A percentile compares a stretch with the other conserved stretches of the same genome.
Conservation (phyloP, 768 basidiomycete genomes). For the Cystobasidiopsis lactophilus region DNA sequence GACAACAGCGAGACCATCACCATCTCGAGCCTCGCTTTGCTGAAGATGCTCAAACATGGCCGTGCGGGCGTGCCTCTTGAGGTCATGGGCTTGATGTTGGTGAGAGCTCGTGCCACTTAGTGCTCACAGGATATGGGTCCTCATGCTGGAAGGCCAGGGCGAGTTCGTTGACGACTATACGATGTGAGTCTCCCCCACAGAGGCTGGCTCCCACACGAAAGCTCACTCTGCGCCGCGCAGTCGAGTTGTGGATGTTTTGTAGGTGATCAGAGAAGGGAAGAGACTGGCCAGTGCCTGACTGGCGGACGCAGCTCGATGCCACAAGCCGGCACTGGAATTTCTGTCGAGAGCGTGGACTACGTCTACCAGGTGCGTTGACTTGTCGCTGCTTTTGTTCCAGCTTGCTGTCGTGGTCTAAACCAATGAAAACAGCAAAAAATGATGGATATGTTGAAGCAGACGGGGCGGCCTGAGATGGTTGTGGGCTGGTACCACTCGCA, state of each 20-base stretch:
- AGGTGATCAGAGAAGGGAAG: too few relatives aligned
- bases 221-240: too few relatives aligned
- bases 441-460: slow-evolving; percentile 98
- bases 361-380: slow-evolving; percentile 66
- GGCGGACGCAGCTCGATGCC: too few relatives aligned
- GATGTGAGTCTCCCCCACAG: slow-evolving; percentile 19
- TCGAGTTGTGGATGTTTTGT: too few relatives aligned
- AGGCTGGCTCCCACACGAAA: too few relatives aligned
- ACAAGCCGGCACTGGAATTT: slow-evolving; percentile 76
- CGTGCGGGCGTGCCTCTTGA: slow-evolving; percentile 98
- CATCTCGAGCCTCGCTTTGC: slow-evolving; percentile 84
- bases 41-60: slow-evolving; percentile 99
- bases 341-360: slow-evolving; percentile 66
- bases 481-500: slow-evolving; percentile 99
- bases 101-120: neutral
- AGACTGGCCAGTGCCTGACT: too few relatives aligned
- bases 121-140: neutral
- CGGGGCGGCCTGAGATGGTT: slow-evolving; percentile 89
- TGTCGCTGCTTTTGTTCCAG: slow-evolving; percentile 27
- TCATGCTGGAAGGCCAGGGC: slow-evolving; percentile 35
- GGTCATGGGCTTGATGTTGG: slow-evolving; percentile 13
- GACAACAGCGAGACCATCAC: slow-evolving; percentile 41
- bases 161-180: slow-evolving; percentile 95
- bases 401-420: neutral
- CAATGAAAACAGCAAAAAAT: slow-evolving; percentile 69